Evolutionary conservation across 352 stramenopile genomes (phyloP), one percentile per base, ranked within the genome.

Genomic region (Phytophthora citricola): DNA sequence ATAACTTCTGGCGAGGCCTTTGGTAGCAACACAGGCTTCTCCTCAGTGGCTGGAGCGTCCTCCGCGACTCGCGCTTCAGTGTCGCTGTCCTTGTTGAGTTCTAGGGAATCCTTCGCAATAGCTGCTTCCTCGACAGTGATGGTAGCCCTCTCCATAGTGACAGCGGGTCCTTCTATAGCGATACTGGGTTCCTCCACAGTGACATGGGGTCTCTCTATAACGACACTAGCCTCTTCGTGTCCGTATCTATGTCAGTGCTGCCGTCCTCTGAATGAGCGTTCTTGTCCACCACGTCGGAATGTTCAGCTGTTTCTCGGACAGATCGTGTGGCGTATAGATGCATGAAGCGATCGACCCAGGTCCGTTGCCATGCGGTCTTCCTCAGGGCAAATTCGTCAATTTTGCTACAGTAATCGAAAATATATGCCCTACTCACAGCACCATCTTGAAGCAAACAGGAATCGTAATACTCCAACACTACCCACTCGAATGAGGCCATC

Each of bases 331-430:
- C 7, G 12, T 39, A 39, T 10, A 3, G 32, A 2, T 39, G 32
- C 4, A 39, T 39, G 12, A 39, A 39, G 9, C 32, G 32, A 39
- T 39, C 7, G 0, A 39, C 32, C 32, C 32, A 15, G 32, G 5
- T 4, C 32, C 32, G 32, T 14, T 39, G 32, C 12, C 9, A 39
- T 3, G 9, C 5, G 7, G 32, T 2, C 7, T 39, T 39, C 32
- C 12, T 39, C 32, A 39, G 7, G 12, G 45, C 45, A 51, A 51
- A 39, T 17, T 51, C 45, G 14, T 24, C 9, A 7, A 38, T 51
- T 2, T 39, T 39, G 15, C 29, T 51, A 10, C 26, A 51, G 36
- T 51, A 51, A 24, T n/a, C n/a, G 24, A 51, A 32, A 24, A 51
- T 24, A 5, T n/a, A 9, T 24, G 45, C 26, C 11, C 4, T 46